Base-by-base conservation (phyloP, 192 early-diverging fungal species). In the Rhizophagus sp. region DNA sequence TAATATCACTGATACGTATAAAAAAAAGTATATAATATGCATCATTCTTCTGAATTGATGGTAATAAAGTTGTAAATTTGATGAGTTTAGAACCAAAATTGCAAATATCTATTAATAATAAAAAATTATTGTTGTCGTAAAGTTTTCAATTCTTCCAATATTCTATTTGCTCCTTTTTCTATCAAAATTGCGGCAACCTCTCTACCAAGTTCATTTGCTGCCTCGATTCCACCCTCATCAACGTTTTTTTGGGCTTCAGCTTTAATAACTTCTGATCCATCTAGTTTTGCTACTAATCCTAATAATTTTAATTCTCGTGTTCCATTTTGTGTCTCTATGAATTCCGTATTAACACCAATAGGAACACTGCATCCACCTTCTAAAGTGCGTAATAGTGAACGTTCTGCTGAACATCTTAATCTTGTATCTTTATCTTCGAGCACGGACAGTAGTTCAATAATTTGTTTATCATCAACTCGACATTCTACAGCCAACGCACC, bases 301-400 rank as follows among this genome's bases (percentile, higher is more conserved):
- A 79, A 84, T 76, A 98, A 78, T 25, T 36, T 62, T 44, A 96
- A 84, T 52, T 39, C 52, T 2, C 79, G 69, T 25, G 84, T 80
- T 52, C 69, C 70, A n/a, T 41, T 36, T 50, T 50, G 79, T 27
- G 62, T 52, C 27, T 44, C 83, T 74, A 83, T 75, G 85, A 89
- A 92, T 74, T 74, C 74, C 1, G 94, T 89, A 76, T 84, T 89
- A 19, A 97, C 96, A 44, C 97, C 97, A 79, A 98, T 92, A 5
- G 97, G 97, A 63, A 99, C 96, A 68, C 91, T 94, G 87, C 97
- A 99, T 4, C 97, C 97, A 50, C 97, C 97, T 86, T 99, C 96
- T 30, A 99, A 84, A 41, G 83, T 88, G 33, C 93, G 89, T 96
- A 97, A 96, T 79, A 97, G 88, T 49, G 91, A 85, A 17, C 96